Evolutionary conservation across 106 monocot species (phyloP).

Genomic region (Apostasia ramifera): DNA sequence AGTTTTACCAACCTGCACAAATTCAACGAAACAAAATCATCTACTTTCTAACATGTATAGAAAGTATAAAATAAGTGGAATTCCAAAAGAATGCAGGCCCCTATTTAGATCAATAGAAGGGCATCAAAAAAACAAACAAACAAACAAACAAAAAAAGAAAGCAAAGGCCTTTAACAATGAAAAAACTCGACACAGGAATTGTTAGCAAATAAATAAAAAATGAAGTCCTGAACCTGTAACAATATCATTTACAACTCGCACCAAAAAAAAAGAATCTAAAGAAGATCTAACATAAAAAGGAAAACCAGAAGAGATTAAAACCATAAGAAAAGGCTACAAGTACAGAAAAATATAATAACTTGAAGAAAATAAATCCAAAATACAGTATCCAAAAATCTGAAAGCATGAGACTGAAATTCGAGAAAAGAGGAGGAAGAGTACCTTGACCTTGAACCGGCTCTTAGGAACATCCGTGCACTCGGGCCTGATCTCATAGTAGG

Average conservation of each 20-base stretch:
- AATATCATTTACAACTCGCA: neutral
- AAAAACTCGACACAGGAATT: neutral
- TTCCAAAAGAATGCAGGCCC: neutral
- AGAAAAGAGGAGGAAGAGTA: conserved; percentile 1
- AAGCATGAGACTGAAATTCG: neutral
- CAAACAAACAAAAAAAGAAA: neutral
- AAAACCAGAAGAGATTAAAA: neutral
- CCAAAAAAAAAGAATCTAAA: neutral
- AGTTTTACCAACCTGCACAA: conserved; percentile 47
- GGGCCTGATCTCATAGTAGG: conserved; percentile 48
- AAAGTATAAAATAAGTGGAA: neutral
- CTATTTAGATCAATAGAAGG: no score
- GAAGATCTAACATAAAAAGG: neutral
- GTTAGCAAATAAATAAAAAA: neutral
- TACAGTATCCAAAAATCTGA: neutral
- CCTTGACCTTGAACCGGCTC: conserved; percentile 79
- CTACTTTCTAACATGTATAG: neutral
- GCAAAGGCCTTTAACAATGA: neutral
- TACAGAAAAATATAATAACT: neutral
- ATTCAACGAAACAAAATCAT: conserved; percentile 1
- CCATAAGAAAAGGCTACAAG: neutral
- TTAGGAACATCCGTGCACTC: conserved; percentile 55
- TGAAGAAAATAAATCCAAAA: neutral
- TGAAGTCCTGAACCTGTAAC: neutral
- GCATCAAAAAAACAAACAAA: no score